phyloP scores from a whole-genome alignment of 495 filamentous ascomycete species.

The Hyaloscypha hepaticicola region DNA sequence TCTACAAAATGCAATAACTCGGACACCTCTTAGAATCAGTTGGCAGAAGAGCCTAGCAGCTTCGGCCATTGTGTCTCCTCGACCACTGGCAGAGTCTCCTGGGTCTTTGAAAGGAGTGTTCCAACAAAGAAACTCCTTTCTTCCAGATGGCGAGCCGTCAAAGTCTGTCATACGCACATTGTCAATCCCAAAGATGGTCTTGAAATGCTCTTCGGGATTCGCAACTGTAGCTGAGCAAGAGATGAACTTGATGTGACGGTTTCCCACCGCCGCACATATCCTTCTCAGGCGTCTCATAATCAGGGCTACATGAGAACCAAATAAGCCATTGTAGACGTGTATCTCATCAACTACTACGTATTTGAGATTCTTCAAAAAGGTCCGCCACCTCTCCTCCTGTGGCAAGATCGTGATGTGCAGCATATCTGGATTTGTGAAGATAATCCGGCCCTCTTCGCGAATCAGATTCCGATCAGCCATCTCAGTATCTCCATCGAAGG shows the following conservation, averaged over 20 bases:
- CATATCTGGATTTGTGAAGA: constrained; percentile 99
- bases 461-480: constrained; percentile 75
- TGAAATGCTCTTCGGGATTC: constrained; percentile 91
- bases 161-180: constrained; percentile 80
- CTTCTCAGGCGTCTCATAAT: constrained; percentile 90
- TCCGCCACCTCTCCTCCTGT: constrained; percentile 85
- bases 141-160: constrained; percentile 89
- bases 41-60: constrained; percentile 88
- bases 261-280: constrained; percentile 90
- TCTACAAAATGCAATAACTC: constrained; percentile 92
- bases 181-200: constrained; percentile 83
- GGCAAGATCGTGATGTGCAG: constrained; percentile 92
- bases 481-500: constrained; percentile 93
- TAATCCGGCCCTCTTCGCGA: constrained; percentile 85
- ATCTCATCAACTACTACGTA: constrained; percentile 82
- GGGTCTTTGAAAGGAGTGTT: constrained; percentile 96
- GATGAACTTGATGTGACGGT: constrained; percentile 85
- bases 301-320: constrained; percentile 90
- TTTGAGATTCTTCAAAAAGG: constrained; percentile 82
- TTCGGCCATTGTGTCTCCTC: constrained; percentile 79
- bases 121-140: constrained; percentile 97
- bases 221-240: constrained; percentile 97
- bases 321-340: constrained; percentile 94
- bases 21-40: constrained; percentile 81
- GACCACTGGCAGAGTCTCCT: constrained; percentile 78